Evolutionary conservation across 2,329 filamentous ascomycete genomes (phyloP).

Genomic region (Fusarium pseudoanthophilum): DNA sequence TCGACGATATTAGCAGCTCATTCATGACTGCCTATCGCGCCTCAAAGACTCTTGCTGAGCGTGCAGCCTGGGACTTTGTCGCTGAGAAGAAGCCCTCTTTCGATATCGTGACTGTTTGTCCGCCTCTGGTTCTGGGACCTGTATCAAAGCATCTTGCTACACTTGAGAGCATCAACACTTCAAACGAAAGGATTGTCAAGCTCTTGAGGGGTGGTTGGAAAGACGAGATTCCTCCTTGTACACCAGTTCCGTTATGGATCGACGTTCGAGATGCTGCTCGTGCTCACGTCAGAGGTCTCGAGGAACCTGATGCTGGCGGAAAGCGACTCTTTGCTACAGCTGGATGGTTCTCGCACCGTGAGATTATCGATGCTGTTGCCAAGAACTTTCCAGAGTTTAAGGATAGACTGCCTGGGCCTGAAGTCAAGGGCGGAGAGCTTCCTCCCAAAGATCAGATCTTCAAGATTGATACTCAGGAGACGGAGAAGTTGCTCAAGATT

Average conservation of each 20-base stretch:
- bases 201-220: conserved; percentile 63
- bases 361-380: conserved; percentile 57
- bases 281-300: conserved; percentile 64
- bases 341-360: conserved; percentile 59
- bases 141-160: conserved; percentile 59
- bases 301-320: conserved; percentile 59
- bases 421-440: conserved; percentile 56
- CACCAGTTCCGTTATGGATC: conserved; percentile 59
- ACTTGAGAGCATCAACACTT: conserved; percentile 62
- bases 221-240: conserved; percentile 54
- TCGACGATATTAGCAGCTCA: conserved; percentile 55
- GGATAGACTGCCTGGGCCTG: conserved; percentile 58
- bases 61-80: conserved; percentile 65
- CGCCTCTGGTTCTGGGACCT: conserved; percentile 66
- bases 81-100: conserved; percentile 56
- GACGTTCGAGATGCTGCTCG: conserved; percentile 67
- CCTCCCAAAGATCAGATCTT: conserved; percentile 57
- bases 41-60: conserved; percentile 66
- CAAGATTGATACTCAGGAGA: conserved; percentile 67
- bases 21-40: conserved; percentile 62
- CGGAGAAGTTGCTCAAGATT: conserved; percentile 69
- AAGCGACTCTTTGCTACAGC: conserved; percentile 62
- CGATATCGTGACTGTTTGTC: conserved; percentile 64
- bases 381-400: conserved; percentile 62
- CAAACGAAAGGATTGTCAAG: conserved; percentile 62